Base-by-base conservation (phyloP, 2,329 filamentous ascomycete species). In the Beauveria sp. region DNA sequence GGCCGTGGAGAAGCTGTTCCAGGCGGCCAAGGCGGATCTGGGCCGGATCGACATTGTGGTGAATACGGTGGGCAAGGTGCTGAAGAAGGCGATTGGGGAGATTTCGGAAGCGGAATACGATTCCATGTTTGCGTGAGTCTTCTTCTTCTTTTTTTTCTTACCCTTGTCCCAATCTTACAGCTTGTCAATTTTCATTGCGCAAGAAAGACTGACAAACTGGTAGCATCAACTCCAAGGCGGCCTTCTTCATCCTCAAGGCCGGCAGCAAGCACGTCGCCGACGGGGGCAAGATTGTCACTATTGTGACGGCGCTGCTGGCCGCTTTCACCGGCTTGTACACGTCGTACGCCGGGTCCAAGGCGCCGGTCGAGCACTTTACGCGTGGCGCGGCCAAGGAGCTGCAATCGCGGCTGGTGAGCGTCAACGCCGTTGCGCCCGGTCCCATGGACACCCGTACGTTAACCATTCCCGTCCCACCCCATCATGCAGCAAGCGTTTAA, bases 41-140 rank as follows among this genome's bases (percentile, higher is more conserved):
- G 76, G 76, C 10, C 70, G 73, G 57, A 71, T 82, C 51, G 78
- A 82, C 65, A 78, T 82, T 61, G 74, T 81, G 3, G 71, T 81
- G 65, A 81, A 81, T 68, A 81, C 78, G 16, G 73, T 81, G 40
- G 79, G 79, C 49, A 80, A 79, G 70, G 77, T 78, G 38, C 68
- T 79, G 50, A 79, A 79, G 74, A 80, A 80, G 70, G 71, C 75
- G 6, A 76, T 79, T 31, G 68, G 69, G 1, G 74, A 76, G 14
- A 76, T 80, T 52, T 71, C 68, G 4, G 79, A 80, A 65, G 71
- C 67, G 12, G 77, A 81, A 60, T 79, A 79, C 64, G 78, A 80
- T 64, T 67, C 71, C 3, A 79, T 79, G 75, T 80, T 79, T 72
- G 76, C 73, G 73, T 76, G 69, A 55, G 75, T 71, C 12, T 10